phyloP scores from a whole-genome alignment of 2,329 filamentous ascomycete species.

The Hypoxylon sp. region DNA sequence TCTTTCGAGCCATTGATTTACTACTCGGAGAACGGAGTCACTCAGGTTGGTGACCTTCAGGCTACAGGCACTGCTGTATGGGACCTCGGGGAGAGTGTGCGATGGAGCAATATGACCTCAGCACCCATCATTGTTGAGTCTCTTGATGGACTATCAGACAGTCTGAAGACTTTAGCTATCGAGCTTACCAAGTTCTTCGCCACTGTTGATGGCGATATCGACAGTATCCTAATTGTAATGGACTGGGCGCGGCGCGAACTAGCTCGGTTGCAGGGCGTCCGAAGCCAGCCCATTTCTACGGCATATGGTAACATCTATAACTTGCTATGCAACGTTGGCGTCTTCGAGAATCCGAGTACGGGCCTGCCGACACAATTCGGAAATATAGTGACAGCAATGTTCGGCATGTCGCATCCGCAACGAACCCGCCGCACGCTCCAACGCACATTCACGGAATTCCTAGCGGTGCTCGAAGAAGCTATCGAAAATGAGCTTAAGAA shows the following conservation, averaged over 20 bases:
- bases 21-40: constrained; percentile 89
- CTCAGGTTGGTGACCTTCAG: constrained; percentile 88
- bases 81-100: constrained; percentile 92
- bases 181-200: constrained; percentile 94
- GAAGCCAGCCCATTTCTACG: constrained; percentile 74
- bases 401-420: constrained; percentile 85
- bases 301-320: constrained; percentile 88
- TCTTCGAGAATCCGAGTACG: constrained; percentile 66
- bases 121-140: constrained; percentile 87
- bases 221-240: constrained; percentile 93
- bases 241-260: constrained; percentile 94
- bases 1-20: constrained; percentile 95
- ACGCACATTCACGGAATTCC: constrained; percentile 88
- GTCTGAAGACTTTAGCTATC: constrained; percentile 83
- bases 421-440: constrained; percentile 84
- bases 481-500: constrained; percentile 87
- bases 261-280: constrained; percentile 72
- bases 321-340: constrained; percentile 74
- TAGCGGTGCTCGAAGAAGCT: constrained; percentile 88
- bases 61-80: constrained; percentile 94
- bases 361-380: constrained; percentile 77
- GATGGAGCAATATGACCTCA: constrained; percentile 90
- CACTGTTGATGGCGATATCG: constrained; percentile 92
- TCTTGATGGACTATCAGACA: constrained; percentile 87
- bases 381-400: constrained; percentile 75